Percentiles rank a stretch among this genome's conserved stretches.
Conservation (phyloP, 2,329 filamentous ascomycete genomes). For the Elsinoe necatrix region DNA sequence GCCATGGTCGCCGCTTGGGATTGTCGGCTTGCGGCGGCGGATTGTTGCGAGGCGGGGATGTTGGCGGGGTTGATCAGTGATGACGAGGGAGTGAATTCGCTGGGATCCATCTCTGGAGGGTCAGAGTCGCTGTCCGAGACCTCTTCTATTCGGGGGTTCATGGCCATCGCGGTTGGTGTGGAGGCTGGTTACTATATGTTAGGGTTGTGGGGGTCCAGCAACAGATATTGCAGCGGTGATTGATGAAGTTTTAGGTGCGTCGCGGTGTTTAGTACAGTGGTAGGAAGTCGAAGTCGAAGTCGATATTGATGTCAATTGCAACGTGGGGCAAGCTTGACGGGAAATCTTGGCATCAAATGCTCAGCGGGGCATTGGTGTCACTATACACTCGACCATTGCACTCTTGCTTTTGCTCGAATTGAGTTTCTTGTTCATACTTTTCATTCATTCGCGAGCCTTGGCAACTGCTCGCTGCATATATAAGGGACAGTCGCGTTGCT, state of each 20-base stretch:
- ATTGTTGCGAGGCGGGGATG: conserved; percentile 23
- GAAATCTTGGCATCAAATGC: not conserved
- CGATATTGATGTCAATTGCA: not conserved
- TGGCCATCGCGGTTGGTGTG: conserved; percentile 54
- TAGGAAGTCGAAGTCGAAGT: not conserved
- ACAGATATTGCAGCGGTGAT: too few relatives aligned
- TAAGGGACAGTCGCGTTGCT: too few relatives aligned
- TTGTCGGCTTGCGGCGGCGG: conserved; percentile 23
- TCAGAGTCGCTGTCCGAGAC: conserved; percentile 70
- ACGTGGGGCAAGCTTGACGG: not conserved
- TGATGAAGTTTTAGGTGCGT: too few relatives aligned
- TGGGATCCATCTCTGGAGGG: conserved; percentile 73
- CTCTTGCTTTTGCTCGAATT: not conserved
- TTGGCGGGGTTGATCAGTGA: conserved; percentile 20
- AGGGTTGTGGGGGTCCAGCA: too few relatives aligned
- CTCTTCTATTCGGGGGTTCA: conserved; percentile 79
- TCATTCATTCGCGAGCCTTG: too few relatives aligned
- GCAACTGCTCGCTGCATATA: too few relatives aligned
- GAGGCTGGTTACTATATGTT: not conserved
- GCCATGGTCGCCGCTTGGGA: conserved; percentile 24
- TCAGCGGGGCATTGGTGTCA: not conserved
- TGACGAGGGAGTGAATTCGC: conserved; percentile 36
- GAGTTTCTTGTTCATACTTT: too few relatives aligned
- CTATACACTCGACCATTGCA: not conserved
- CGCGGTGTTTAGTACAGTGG: not conserved